phyloP scores from a whole-genome alignment of 345 rosid species.

The Schrenkiella parvula region DNA sequence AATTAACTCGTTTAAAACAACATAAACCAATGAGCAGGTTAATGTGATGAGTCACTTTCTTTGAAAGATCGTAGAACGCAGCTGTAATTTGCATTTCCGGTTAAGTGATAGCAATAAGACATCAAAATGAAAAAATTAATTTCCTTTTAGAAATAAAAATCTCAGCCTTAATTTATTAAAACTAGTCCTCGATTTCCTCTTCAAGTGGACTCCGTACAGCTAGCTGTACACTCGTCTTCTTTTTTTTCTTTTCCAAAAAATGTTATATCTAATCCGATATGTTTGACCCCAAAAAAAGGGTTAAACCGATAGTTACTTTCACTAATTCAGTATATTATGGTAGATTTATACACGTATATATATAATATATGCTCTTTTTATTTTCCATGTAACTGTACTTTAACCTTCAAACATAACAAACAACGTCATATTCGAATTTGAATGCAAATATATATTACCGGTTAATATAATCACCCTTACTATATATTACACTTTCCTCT shows the following conservation, averaged over 20 bases:
- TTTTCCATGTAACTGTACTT: neutral
- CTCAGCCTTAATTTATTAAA: neutral
- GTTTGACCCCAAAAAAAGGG: too few relatives aligned
- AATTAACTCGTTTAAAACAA: conserved; percentile 9
- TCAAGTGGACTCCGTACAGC: conserved; percentile 30
- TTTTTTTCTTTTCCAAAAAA: neutral
- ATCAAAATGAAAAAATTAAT: neutral
- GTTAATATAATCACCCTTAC: neutral
- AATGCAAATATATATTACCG: neutral
- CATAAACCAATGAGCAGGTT: conserved; percentile 15
- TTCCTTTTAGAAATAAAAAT: neutral
- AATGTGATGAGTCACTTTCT: conserved; percentile 18
- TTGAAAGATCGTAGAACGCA: conserved; percentile 21
- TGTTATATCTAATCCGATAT: neutral
- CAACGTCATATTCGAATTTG: neutral
- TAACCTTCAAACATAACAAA: neutral
- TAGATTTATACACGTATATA: neutral
- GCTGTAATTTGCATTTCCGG: conserved; percentile 24
- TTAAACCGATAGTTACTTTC: neutral
- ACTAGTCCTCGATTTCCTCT: conserved; percentile 6
- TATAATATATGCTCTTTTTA: neutral
- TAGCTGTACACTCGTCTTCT: conserved; percentile 17
- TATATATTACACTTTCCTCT: neutral
- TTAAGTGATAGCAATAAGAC: conserved; percentile 8
- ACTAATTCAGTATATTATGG: neutral